Base-by-base conservation (phyloP, 2,329 filamentous ascomycete species). In the Scortechinia acanthostroma region DNA sequence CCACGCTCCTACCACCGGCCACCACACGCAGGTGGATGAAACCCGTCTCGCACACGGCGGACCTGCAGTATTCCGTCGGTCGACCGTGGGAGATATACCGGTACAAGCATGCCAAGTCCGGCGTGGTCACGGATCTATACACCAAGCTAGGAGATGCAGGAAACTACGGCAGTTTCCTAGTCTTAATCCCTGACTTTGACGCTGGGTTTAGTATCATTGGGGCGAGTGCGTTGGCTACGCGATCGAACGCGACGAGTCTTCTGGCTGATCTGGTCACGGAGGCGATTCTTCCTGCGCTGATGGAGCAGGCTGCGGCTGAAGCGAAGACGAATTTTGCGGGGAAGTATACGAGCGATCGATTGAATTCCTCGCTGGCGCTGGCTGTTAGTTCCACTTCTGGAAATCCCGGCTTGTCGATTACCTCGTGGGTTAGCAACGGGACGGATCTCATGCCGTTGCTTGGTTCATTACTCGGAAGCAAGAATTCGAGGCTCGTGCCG, bases 81-180 rank as follows among this genome's bases (percentile, higher is more conserved):
- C 52, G 58, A 19, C 58, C 63, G 0, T 69, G 66, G 66, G 66
- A 67, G 48, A 67, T 67, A 4, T 56, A 60, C n/a, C 63, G 66
- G 4, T 67, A 52, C 45, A 49, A 60, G 48, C 50, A 48, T 2
- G 44, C 49, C 6, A 33, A 42, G 3, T 47, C 50, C n/a, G 47
- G 49, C 25, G 49, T 49, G 19, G 42, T 57, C 3, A 51, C 60
- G 4, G 60, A 66, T 48, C 14, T 68, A 2, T 69, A 68, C 47
- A 63, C 62, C 21, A 71, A 74, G 51, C 52, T 58, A 2, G 65
- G 69, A 4, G 59, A 67, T 47, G 54, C 69, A 6, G 60, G 64
- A 21, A 49, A 52, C 28, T 71, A 68, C 47, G 59, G 58, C 16
- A 57, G 59, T 2, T 55, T 62, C 5, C 45, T 73, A 1, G 60